These are phyloP conservation scores for Scutellaria minor DNA, from an alignment of 257 asterid genomes.

Conservation along the genomic window DNA sequence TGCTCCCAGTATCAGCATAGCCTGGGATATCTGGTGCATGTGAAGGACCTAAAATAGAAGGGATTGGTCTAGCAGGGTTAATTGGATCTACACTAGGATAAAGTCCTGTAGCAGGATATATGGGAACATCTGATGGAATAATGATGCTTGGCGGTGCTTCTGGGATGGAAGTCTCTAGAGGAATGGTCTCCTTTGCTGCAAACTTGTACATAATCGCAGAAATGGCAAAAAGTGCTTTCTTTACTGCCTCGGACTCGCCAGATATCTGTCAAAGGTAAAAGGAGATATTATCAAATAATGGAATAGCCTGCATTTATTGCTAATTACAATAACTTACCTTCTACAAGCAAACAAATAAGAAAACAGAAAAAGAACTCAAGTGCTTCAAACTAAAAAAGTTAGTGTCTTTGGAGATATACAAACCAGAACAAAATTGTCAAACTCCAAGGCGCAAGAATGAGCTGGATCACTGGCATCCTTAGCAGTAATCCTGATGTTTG, in stretches of 20 bases:
- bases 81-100: conserved; percentile 67
- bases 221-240: conserved; percentile 86
- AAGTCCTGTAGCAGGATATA: conserved; percentile 77
- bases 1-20: conserved; percentile 67
- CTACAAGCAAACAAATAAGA: conserved; percentile 5
- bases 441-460: conserved; percentile 88
- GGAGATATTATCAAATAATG: conserved; percentile 33
- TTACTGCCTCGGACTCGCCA: conserved; percentile 83
- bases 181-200: conserved; percentile 79
- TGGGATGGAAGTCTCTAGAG: conserved; percentile 70
- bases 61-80: conserved; percentile 56
- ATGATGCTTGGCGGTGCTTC: conserved; percentile 87
- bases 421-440: conserved; percentile 91
- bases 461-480: conserved; percentile 75
- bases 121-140: conserved; percentile 85
- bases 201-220: conserved; percentile 94
- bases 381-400: conserved; percentile 22
- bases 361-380: conserved; percentile 11
- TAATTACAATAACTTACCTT: not conserved
- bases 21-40: conserved; percentile 66
- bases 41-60: conserved; percentile 69
- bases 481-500: conserved; percentile 66
- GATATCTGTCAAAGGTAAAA: conserved; percentile 59
- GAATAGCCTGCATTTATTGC: not conserved
- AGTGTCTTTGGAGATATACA: conserved; percentile 40